phyloP scores from a whole-genome alignment of 225 moss, liverwort and hornwort species.

The Anthoceros angustus region DNA sequence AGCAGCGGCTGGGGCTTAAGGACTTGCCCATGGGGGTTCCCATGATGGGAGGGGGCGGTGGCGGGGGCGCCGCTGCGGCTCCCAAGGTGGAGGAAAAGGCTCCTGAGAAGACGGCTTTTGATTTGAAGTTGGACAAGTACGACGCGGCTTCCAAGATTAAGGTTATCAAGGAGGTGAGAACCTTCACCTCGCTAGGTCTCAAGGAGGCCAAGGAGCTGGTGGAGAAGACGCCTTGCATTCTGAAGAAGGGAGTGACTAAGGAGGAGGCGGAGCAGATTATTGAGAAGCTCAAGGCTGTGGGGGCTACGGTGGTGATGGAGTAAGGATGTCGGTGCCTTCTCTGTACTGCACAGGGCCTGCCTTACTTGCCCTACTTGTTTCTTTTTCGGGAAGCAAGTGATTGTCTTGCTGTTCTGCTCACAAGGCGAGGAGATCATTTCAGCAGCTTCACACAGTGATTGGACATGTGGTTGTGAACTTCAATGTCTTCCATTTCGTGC shows the following conservation, averaged over 20 bases:
- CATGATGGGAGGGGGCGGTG: conserved; percentile 56
- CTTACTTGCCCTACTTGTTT: not conserved
- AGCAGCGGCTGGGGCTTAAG: conserved; percentile 64
- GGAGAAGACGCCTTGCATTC: conserved; percentile 69
- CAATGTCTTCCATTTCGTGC: not conserved
- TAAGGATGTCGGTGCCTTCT: conserved; percentile 15
- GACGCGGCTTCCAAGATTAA: conserved; percentile 87
- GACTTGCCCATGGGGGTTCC: conserved; percentile 47
- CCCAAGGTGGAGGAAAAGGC: conserved; percentile 56
- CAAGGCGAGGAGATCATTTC: not conserved
- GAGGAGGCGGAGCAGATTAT: conserved; percentile 95
- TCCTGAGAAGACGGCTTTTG: conserved; percentile 84
- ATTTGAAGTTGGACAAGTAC: conserved; percentile 95
- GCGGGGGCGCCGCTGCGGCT: conserved; percentile 18
- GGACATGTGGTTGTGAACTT: not conserved
- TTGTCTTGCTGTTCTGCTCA: not conserved
- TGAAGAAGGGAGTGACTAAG: conserved; percentile 91
- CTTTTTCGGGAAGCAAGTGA: not conserved
- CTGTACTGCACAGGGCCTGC: not conserved
- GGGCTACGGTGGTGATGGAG: conserved; percentile 86
- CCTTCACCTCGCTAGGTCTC: conserved; percentile 82
- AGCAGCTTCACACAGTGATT: not conserved
- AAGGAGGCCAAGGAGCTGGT: conserved; percentile 99
- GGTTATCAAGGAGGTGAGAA: conserved; percentile 96
- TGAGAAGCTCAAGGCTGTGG: conserved; percentile 85